phyloP scores from a whole-genome alignment of 176 grass and related monocot genomes.

The Sorghum bicolor region Sorghum_bicolor_NCBIv3 NC_012875.2:56525501-56526000 shows the following conservation, averaged over 20 bases:
- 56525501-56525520: slow-evolving; percentile 33
- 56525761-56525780: too few relatives aligned
- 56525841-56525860: slow-evolving; percentile 20
- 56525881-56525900: slow-evolving; percentile 48
- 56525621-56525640: too few relatives aligned
- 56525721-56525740: too few relatives aligned
- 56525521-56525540: slow-evolving; percentile 26
- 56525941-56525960: slow-evolving; percentile 43
- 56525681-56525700: too few relatives aligned
- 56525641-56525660: too few relatives aligned
- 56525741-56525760: too few relatives aligned
- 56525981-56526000: slow-evolving; percentile 36
- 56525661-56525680: too few relatives aligned
- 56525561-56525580: too few relatives aligned
- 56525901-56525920: neutral
- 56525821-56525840: slow-evolving; percentile 26
- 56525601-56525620: too few relatives aligned
- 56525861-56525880: slow-evolving; percentile 38
- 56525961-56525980: slow-evolving; percentile 38
- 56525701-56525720: too few relatives aligned
- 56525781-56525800: too few relatives aligned
- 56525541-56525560: slow-evolving; percentile 18
- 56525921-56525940: slow-evolving; percentile 38
- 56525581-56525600: too few relatives aligned
- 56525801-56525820: slow-evolving; percentile 22